Base-by-base conservation (phyloP, 2,329 filamentous ascomycete genomes). In the Aspergillus clavatus region DNA sequence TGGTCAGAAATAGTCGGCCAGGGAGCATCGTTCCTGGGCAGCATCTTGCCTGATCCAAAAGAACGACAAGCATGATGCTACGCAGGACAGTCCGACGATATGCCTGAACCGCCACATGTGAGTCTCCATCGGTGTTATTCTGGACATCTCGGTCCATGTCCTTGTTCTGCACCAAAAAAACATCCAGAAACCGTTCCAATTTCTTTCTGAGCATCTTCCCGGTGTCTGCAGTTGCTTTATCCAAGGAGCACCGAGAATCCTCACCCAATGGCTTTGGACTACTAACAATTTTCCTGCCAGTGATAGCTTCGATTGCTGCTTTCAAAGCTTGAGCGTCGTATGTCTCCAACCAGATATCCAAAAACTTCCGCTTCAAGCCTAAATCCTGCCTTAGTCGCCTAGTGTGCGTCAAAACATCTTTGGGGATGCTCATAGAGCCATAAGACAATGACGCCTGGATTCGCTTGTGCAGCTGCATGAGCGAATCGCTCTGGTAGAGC, bases 371-470 rank as follows among this genome's bases (percentile, higher is more conserved):
- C 36, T 77, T 75, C 38, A 80, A 63, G 3, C 80, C 81, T 33
- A 84, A 59, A 56, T 85, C 81, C 21, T 76, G 73, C 24, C 70
- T 72, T 23, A 81, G 64, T 11, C 76, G 68, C 16, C 67, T 65
- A 7, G 68, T 69, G 40, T 69, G 72, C 27, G 63, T 58, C 4
- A 78, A 59, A 2, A 74, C 56, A 29, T 80, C 73, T 41, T 76
- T 78, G 0, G 81, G 76, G 28, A 79, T 71, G 50, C 74, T 75
- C 40, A 84, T 59, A 4, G 76, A 73, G 7, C 81, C 81, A 50
- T 75, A 82, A 8, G 75, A 60, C 18, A 84, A 56, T 2, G 80
- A 82, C 11, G 78, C 78, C 51, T 81, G 77, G 5, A 84, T 53
- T 16, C 79, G 72, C 53, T 79, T 77, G 59, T 82, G 72, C 19